Evolutionary conservation across 2,329 filamentous ascomycete genomes (phyloP).

Genomic region (Fusarium dlaminii): DNA sequence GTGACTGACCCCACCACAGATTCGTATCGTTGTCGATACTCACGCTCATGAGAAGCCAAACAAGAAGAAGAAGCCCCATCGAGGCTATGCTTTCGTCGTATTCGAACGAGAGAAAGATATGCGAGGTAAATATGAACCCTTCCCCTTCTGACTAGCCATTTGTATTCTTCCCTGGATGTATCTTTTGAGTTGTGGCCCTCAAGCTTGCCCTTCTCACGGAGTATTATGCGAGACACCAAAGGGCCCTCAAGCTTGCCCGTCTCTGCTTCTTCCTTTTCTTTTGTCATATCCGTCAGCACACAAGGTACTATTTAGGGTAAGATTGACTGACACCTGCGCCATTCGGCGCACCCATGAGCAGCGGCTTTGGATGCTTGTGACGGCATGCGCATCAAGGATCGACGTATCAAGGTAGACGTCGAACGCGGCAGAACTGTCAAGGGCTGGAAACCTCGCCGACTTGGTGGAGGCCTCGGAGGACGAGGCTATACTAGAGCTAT

Average conservation of each 20-base stretch:
- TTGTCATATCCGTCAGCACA: constrained; percentile 36
- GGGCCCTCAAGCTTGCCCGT: constrained; percentile 68
- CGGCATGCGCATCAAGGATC: constrained; percentile 91
- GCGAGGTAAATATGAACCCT: constrained; percentile 80
- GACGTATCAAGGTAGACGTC: constrained; percentile 92
- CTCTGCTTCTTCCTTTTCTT: constrained; percentile 49
- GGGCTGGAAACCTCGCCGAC: constrained; percentile 90
- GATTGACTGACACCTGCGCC: constrained; percentile 74
- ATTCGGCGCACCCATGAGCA: constrained; percentile 68
- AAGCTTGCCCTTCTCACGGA: constrained; percentile 52
- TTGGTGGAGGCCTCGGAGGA: constrained; percentile 91
- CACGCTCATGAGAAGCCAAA: constrained; percentile 74
- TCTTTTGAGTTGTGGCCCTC: constrained; percentile 53
- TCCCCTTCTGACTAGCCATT: constrained; percentile 42
- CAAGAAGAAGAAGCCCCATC: constrained; percentile 83
- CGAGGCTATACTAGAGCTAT: constrained; percentile 89
- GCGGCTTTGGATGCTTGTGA: constrained; percentile 89
- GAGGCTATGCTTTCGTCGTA: constrained; percentile 95
- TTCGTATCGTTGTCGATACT: constrained; percentile 85
- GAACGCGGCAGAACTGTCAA: constrained; percentile 94
- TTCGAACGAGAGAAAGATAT: constrained; percentile 98
- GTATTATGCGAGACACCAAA: constrained; percentile 57
- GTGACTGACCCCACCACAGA: constrained; percentile 60
- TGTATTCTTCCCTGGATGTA: constrained; percentile 38
- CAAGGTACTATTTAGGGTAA: constrained; percentile 59